Conservation (phyloP, 805 yeast genomes). For the Yarrowia sp. region DNA sequence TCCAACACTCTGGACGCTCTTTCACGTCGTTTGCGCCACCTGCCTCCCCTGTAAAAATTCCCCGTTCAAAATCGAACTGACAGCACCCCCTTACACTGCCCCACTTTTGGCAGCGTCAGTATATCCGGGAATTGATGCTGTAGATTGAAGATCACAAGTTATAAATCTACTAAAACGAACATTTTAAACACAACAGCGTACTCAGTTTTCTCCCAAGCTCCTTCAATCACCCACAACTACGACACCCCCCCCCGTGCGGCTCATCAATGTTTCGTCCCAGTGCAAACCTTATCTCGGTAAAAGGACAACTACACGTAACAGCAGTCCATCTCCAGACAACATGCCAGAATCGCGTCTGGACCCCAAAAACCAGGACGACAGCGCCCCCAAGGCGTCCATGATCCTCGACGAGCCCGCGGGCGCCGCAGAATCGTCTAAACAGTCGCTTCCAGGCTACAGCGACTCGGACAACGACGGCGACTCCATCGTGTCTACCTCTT, state of each 20-base stretch:
- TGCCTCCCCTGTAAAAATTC: background rate
- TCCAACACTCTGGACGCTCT: too few relatives aligned
- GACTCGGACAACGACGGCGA: slow-evolving; percentile 21
- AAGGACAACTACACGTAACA: slow-evolving; percentile 5
- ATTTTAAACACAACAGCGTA: too few relatives aligned
- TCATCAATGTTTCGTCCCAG: background rate
- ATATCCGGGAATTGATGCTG: too few relatives aligned
- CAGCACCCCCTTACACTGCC: background rate
- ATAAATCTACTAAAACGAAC: too few relatives aligned
- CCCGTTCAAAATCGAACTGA: background rate
- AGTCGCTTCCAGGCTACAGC: slow-evolving; percentile 1
- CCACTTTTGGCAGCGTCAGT: too few relatives aligned
- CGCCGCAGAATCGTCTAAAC: background rate
- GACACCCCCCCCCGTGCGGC: background rate
- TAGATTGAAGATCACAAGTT: too few relatives aligned
- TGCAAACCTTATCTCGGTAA: background rate
- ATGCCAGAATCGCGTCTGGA: slow-evolving; percentile 24
- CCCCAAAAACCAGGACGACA: slow-evolving; percentile 3
- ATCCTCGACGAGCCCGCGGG: slow-evolving; percentile 11
- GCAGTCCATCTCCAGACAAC: background rate
- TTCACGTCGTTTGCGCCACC: background rate
- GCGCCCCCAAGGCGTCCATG: slow-evolving; percentile 17
- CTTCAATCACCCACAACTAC: background rate
- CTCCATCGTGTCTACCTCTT: slow-evolving; percentile 1
- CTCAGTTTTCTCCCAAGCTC: too few relatives aligned